Conservation (phyloP, 179 eudicot genomes). For the Silene coronaria region DNA sequence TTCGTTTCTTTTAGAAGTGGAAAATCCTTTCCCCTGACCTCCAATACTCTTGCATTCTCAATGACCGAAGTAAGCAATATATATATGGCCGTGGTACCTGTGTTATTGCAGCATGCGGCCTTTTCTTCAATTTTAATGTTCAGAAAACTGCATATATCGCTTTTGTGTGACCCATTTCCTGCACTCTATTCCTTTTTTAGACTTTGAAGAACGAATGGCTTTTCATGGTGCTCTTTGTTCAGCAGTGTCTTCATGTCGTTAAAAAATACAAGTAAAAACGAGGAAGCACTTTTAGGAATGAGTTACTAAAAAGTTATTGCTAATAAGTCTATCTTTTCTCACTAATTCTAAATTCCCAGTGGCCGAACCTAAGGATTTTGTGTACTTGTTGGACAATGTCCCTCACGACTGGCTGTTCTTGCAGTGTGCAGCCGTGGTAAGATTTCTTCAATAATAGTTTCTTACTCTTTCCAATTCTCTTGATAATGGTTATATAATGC, state of each 20-base stretch:
- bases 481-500: neutral
- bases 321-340: neutral
- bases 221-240: too few relatives aligned
- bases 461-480: neutral
- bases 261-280: too few relatives aligned
- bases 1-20: neutral
- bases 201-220: too few relatives aligned
- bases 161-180: too few relatives aligned
- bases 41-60: neutral
- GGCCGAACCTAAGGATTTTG: too few relatives aligned
- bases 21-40: neutral
- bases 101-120: too few relatives aligned
- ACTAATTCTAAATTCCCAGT: slow-evolving; percentile 13
- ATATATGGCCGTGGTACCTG: too few relatives aligned
- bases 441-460: slow-evolving; percentile 6
- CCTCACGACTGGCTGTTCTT: slow-evolving; percentile 91
- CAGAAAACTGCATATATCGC: too few relatives aligned
- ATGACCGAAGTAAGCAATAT: too few relatives aligned
- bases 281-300: neutral
- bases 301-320: neutral
- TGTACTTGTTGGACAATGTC: slow-evolving; percentile 65
- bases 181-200: too few relatives aligned
- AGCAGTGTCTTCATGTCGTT: too few relatives aligned
- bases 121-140: too few relatives aligned
- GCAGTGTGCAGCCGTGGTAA: slow-evolving; percentile 82